Base-by-base conservation (phyloP, 2,329 filamentous ascomycete species). In the Xylariales sp. region DNA sequence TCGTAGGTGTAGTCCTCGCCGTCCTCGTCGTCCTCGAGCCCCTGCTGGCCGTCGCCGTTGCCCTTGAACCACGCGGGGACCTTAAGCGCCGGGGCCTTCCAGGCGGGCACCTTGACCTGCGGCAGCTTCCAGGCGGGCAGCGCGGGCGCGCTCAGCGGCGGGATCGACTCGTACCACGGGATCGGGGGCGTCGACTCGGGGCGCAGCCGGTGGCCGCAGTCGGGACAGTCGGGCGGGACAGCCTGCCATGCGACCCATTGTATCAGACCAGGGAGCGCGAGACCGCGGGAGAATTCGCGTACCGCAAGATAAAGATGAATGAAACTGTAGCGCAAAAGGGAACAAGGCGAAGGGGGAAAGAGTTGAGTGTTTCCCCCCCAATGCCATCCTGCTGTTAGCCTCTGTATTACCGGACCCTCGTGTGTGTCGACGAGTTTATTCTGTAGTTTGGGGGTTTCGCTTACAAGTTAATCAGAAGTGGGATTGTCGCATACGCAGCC, bases 401-500 rank as follows among this genome's bases (percentile, higher is more conserved):
- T 23, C 6, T 14, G 13, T 8, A 29, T 11, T 4, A 32, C 21
- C 15, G 12, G 10, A 19, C 8, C 27, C 12, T 48, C n/a, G n/a
- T n/a, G n/a, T n/a, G n/a, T n/a, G n/a, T n/a, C n/a, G n/a, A n/a
- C n/a, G n/a, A n/a, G n/a, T n/a, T n/a, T n/a, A n/a, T n/a, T n/a
- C n/a, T n/a, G n/a, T n/a, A n/a, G n/a, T n/a, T n/a, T n/a, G n/a
- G n/a, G n/a, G n/a, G n/a, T n/a, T n/a, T n/a, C n/a, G 15, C 60
- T 45, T 52, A 67, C 66, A 67, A 65, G 45, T 60, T 66, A 23
- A 60, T 40, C 19, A 68, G 45, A 29, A 68, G 51, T 25, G 65
- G 65, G 14, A 69, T 56, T 4, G 65, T 68, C 10, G 58, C 57
- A 44, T 68, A 69, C 11, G 65, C 59, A 25, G 62, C 63, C 21